Evolutionary conservation across 352 stramenopile species (phyloP).

Genomic region (Elongisporangium senticosum): DNA sequence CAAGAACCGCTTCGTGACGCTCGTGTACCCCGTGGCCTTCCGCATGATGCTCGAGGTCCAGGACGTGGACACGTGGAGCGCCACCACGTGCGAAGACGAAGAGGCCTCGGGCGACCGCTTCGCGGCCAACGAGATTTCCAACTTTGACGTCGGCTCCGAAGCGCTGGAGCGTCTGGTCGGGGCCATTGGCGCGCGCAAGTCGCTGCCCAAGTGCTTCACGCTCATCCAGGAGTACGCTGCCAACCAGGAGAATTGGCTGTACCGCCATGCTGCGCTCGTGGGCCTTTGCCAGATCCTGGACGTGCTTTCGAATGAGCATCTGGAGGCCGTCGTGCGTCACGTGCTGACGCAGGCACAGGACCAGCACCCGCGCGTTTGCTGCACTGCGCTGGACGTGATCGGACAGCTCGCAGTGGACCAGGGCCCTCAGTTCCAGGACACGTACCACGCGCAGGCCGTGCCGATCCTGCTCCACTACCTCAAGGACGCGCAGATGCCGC

Average conservation of each 20-base stretch:
- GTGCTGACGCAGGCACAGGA: slow-evolving; percentile 65
- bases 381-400: slow-evolving; percentile 79
- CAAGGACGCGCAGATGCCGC: slow-evolving; percentile 47
- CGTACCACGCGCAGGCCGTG: slow-evolving; percentile 63
- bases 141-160: slow-evolving; percentile 84
- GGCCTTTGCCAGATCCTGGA: slow-evolving; percentile 80
- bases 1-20: slow-evolving; percentile 71
- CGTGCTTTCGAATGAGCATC: slow-evolving; percentile 48
- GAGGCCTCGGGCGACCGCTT: slow-evolving; percentile 31
- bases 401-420: slow-evolving; percentile 78
- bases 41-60: slow-evolving; percentile 83
- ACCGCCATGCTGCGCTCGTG: slow-evolving; percentile 71
- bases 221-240: slow-evolving; percentile 73
- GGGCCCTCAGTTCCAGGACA: slow-evolving; percentile 69
- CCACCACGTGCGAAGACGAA: slow-evolving; percentile 60
- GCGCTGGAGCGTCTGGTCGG: slow-evolving; percentile 66
- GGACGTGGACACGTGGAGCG: slow-evolving; percentile 69
- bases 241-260: slow-evolving; percentile 60
- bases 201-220: slow-evolving; percentile 66
- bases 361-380: slow-evolving; percentile 72
- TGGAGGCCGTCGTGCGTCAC: slow-evolving; percentile 68
- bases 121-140: slow-evolving; percentile 70
- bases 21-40: slow-evolving; percentile 73
- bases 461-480: slow-evolving; percentile 62
- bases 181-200: slow-evolving; percentile 62